These are phyloP conservation scores for Cryptococcus sp. DNA, from an alignment of 1,284 basidiomycete genomes.

Conservation along the genomic window DNA sequence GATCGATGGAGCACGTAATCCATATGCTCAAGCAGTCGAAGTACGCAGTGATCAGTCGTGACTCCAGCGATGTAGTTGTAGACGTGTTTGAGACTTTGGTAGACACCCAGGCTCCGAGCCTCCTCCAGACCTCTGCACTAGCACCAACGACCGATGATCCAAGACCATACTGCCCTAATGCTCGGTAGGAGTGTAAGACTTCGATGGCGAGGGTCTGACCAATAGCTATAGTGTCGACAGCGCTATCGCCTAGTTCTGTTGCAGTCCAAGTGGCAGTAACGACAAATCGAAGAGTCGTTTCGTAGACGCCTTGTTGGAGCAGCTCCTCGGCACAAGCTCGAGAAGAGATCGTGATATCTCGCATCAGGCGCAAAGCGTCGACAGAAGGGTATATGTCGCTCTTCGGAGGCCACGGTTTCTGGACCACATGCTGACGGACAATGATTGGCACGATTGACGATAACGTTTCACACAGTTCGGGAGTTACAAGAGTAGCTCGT, in stretches of 20 bases:
- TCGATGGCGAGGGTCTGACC: constrained; percentile 59
- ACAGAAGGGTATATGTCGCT: constrained; percentile 58
- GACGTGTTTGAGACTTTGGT: background rate
- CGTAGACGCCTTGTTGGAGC: constrained; percentile 59
- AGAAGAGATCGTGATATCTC: constrained; percentile 64
- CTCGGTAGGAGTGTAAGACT: constrained; percentile 67
- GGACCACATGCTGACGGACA: constrained; percentile 51
- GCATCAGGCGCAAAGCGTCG: constrained; percentile 61
- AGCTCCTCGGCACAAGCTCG: constrained; percentile 67
- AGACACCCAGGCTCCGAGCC: constrained; percentile 33
- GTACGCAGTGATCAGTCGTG: constrained; percentile 38
- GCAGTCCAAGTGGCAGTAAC: constrained; percentile 49
- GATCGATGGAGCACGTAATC: constrained; percentile 81
- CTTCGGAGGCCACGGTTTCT: constrained; percentile 45
- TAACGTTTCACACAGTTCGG: constrained; percentile 61
- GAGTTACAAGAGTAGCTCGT: constrained; percentile 63
- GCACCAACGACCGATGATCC: constrained; percentile 55
- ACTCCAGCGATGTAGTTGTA: background rate
- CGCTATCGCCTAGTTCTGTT: constrained; percentile 3
- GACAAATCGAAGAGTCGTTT: constrained; percentile 72
- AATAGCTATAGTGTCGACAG: constrained; percentile 55
- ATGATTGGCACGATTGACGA: constrained; percentile 60
- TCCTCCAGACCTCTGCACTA: constrained; percentile 43
- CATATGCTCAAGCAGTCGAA: constrained; percentile 65
- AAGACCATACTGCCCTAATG: constrained; percentile 75